These are phyloP conservation scores for Coniochaeta prunicola DNA, from an alignment of 2,329 filamentous ascomycete genomes.

Conservation along the genomic window DNA sequence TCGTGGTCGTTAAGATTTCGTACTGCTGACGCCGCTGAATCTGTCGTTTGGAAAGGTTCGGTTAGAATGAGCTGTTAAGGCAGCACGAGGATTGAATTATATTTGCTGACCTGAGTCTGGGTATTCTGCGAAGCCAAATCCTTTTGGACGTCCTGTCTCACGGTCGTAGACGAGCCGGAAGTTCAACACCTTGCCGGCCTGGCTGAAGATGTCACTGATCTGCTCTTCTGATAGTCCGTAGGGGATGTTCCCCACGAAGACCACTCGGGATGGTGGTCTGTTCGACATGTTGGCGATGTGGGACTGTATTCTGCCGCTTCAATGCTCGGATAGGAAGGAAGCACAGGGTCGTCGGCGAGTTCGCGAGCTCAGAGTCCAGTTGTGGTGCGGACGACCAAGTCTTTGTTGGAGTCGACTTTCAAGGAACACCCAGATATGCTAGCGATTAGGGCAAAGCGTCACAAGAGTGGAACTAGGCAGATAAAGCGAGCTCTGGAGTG, in stretches of 20 bases:
- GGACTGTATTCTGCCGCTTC: neutral
- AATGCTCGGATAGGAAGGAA: neutral
- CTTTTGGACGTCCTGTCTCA: slow-evolving; percentile 89
- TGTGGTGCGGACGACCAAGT: too few relatives aligned
- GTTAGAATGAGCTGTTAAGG: neutral
- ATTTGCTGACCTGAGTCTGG: slow-evolving; percentile 72
- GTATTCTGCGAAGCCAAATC: slow-evolving; percentile 95
- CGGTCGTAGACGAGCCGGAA: slow-evolving; percentile 94
- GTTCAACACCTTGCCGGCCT: slow-evolving; percentile 81
- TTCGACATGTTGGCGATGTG: slow-evolving; percentile 50
- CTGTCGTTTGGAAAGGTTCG: slow-evolving; percentile 25
- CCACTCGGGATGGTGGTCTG: slow-evolving; percentile 69
- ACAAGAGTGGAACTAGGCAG: neutral
- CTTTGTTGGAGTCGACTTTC: neutral
- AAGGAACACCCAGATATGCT: neutral
- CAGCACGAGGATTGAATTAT: too few relatives aligned
- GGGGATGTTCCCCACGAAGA: slow-evolving; percentile 83
- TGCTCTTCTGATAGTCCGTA: slow-evolving; percentile 93
- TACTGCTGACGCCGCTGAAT: slow-evolving; percentile 84
- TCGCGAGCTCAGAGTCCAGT: neutral
- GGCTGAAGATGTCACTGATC: slow-evolving; percentile 88
- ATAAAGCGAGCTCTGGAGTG: neutral
- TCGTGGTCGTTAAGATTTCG: slow-evolving; percentile 94
- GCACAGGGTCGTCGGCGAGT: neutral
- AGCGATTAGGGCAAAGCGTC: neutral